Evolutionary conservation across 1,284 basidiomycete species (phyloP).

Genomic region (Fereydounia khargensis): DNA sequence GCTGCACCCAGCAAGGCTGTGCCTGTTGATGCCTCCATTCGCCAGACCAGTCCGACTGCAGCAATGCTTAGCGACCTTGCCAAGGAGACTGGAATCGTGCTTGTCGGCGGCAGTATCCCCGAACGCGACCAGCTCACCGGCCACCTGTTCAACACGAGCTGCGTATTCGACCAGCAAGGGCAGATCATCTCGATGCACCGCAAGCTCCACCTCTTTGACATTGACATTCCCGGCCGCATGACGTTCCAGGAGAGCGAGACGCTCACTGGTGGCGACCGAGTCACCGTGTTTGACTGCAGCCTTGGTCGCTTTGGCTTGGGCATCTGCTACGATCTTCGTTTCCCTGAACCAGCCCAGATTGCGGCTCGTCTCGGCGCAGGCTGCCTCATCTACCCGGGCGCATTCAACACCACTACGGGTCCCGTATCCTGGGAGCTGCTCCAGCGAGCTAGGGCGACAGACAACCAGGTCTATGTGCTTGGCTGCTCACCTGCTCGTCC

Average conservation of each 20-base stretch:
- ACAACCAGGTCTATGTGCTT: slow-evolving; percentile 91
- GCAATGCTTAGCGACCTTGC: slow-evolving; percentile 79
- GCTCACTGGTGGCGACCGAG: slow-evolving; percentile 72
- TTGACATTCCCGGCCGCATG: slow-evolving; percentile 94
- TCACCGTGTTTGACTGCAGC: slow-evolving; percentile 88
- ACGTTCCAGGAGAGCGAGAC: slow-evolving; percentile 98
- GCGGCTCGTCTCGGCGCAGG: slow-evolving; percentile 83
- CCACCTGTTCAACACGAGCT: slow-evolving; percentile 52
- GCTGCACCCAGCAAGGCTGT: slow-evolving; percentile 58
- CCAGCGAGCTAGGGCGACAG: slow-evolving; percentile 81
- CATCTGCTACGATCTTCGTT: slow-evolving; percentile 76
- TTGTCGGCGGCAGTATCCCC: slow-evolving; percentile 73
- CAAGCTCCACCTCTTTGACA: slow-evolving; percentile 96
- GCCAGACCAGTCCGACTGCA: slow-evolving; percentile 68
- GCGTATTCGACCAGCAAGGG: slow-evolving; percentile 80
- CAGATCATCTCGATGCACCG: slow-evolving; percentile 83
- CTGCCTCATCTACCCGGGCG: slow-evolving; percentile 72
- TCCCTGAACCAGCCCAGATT: slow-evolving; percentile 91
- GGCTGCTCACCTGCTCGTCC: slow-evolving; percentile 96
- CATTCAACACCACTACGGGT: slow-evolving; percentile 72
- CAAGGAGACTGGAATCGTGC: slow-evolving; percentile 76
- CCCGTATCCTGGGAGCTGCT: slow-evolving; percentile 95
- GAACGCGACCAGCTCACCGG: slow-evolving; percentile 46
- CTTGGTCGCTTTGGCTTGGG: slow-evolving; percentile 86
- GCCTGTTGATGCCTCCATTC: slow-evolving; percentile 63